These are phyloP conservation scores for Acanthamoeba quina DNA, from an alignment of 208 protist genomes.

Conservation along the genomic window DNA sequence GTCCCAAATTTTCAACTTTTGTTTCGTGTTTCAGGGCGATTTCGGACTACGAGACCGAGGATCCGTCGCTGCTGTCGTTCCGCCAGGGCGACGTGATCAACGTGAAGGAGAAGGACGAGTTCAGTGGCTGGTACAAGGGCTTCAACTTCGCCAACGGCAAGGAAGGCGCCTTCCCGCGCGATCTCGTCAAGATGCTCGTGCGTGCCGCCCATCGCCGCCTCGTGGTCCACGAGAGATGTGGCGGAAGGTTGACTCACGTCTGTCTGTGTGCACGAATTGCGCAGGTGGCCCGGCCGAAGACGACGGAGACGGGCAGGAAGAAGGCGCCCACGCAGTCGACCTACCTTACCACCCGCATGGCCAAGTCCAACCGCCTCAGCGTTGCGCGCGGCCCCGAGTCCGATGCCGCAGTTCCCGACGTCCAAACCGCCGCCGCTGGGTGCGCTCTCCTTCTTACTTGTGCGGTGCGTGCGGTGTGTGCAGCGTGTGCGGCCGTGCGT, in stretches of 20 bases:
- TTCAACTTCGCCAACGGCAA: conserved; percentile 19
- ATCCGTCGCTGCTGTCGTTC: conserved; percentile 67
- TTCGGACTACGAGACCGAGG: conserved; percentile 39
- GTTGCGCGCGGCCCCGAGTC: background rate
- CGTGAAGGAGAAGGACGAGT: conserved; percentile 60
- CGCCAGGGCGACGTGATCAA: conserved; percentile 63
- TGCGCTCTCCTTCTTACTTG: background rate
- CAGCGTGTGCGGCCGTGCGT: background rate
- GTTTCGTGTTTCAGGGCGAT: background rate
- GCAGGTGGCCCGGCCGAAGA: conserved; percentile 4
- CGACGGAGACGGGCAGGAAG: conserved; percentile 19
- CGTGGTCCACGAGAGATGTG: too few species aligned
- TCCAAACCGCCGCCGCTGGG: background rate
- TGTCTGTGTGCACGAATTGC: background rate
- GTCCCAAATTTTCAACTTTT: background rate
- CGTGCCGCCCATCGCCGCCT: background rate
- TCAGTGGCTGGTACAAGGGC: conserved; percentile 60
- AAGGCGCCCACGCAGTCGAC: background rate
- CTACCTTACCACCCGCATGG: conserved; percentile 6
- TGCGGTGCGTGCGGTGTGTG: background rate
- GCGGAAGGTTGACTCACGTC: too few species aligned
- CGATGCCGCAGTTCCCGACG: background rate
- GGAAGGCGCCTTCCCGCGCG: conserved; percentile 53
- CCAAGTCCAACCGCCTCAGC: background rate
- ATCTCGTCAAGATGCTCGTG: conserved; percentile 69